Base-by-base conservation (phyloP, 2,329 filamentous ascomycete species). In the Plenodomus biglobosus region DNA sequence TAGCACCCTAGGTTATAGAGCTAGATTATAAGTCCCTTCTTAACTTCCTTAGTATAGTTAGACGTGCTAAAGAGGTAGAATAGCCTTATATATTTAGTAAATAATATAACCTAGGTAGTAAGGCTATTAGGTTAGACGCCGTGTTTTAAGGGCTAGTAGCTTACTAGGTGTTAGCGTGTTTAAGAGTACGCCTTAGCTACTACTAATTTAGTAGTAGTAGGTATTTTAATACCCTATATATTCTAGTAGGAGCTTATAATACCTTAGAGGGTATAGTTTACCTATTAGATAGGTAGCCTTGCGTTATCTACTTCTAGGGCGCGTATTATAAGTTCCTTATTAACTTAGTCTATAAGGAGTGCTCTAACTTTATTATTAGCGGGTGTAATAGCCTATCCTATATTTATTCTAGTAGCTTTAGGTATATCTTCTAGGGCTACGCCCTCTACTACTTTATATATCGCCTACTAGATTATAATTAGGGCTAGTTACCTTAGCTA, bases 181-280 rank as follows among this genome's bases (percentile, higher is more conserved):
- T 45, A 17, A 19, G 36, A 45, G 36, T 27, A 35, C 22, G 22
- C 42, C 37, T 40, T 37, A 5, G 34, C 36, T 16, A 35, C 36
- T 39, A 45, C 42, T 17, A 40, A 17, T 27, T 40, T 8, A 18
- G 24, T 40, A 13, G 42, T 45, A 34, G 27, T 45, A 3, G 22
- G 42, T 20, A 45, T n/a, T 39, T 40, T 24, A 16, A 34, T 40
- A 10, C 42, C 16, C 5, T 40, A 22, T n/a, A 40, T 2, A n/a
- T 21, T 45, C 10, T 8, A 8, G 24, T 22, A 45, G n/a, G 42
- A 45, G 42, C 42, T 45, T 22, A 37, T 21, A 17, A 40, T 37
- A 34, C 42, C 42, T 45, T 45, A 17, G 1, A 45, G 36, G 4
- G 42, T 37, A 37, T 45, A 45, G 37, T 45, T 40, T 11, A 35